Evolutionary conservation across 2,329 filamentous ascomycete species (phyloP).

Genomic region (Domatiomyces globalis): DNA sequence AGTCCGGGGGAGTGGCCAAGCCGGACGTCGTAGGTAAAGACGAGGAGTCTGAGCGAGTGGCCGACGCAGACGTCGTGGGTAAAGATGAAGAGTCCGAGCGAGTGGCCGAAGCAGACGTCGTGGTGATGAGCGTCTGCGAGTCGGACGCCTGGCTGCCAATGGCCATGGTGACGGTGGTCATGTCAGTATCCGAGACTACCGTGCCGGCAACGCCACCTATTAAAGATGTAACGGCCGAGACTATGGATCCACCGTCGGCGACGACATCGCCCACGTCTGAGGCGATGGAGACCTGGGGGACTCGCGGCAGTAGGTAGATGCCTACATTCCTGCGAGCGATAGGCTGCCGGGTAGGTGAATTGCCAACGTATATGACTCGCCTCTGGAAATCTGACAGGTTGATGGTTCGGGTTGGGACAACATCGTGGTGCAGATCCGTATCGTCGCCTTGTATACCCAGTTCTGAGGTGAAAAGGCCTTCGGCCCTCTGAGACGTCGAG

Average conservation of each 20-base stretch:
- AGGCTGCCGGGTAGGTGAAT: constrained; percentile 1
- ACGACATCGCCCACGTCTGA: constrained; percentile 13
- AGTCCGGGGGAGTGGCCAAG: constrained; percentile 1
- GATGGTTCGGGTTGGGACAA: constrained; percentile 10
- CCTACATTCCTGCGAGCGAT: constrained; percentile 8
- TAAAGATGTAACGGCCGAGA: constrained; percentile 11
- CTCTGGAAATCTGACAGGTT: constrained; percentile 13
- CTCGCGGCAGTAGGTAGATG: constrained; percentile 11
- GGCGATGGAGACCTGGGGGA: constrained; percentile 12
- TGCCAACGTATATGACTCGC: constrained; percentile 4
- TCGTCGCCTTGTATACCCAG: constrained; percentile 10
- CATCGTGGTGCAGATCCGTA: background rate
- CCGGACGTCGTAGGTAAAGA: constrained; percentile 2
- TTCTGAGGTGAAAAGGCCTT: constrained; percentile 15
- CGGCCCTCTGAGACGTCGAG: constrained; percentile 11
- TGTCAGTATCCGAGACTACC: constrained; percentile 9
- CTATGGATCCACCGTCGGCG: constrained; percentile 12
- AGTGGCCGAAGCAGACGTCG: constrained; percentile 1
- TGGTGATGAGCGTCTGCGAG: constrained; percentile 6
- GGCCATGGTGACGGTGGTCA: constrained; percentile 8
- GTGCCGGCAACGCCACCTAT: constrained; percentile 7
- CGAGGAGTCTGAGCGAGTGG: constrained; percentile 1
- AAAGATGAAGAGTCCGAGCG: background rate
- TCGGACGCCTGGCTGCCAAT: constrained; percentile 4
- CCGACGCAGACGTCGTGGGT: constrained; percentile 3